Percentiles rank a stretch among this genome's conserved stretches.
Evolutionary conservation across 495 filamentous ascomycete genomes (phyloP).

Genomic region (Xylaria longipes): DNA sequence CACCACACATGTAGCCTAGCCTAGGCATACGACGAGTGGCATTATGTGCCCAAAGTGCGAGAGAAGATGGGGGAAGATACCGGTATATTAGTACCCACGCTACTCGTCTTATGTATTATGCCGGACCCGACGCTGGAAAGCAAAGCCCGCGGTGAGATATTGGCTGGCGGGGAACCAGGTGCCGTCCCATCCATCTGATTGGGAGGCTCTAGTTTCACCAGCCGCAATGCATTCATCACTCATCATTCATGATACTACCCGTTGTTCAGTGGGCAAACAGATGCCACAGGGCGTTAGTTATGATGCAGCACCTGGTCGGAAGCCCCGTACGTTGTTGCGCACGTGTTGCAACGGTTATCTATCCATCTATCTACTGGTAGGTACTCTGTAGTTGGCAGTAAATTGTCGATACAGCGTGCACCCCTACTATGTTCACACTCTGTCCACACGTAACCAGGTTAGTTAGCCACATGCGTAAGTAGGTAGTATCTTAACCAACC

Average conservation of each 20-base stretch:
- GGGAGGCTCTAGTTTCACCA: background rate
- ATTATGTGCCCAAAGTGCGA: background rate
- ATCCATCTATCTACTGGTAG: background rate
- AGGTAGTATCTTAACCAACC: slow-evolving; percentile 13
- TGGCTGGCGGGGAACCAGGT: background rate
- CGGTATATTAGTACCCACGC: background rate
- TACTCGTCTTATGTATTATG: slow-evolving; percentile 9
- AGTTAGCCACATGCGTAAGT: background rate
- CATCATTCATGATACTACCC: background rate
- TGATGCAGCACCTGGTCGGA: background rate
- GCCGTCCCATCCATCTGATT: background rate
- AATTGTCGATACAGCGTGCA: background rate
- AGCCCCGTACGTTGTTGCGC: background rate
- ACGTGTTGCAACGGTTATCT: slow-evolving; percentile 8
- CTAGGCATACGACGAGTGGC: background rate
- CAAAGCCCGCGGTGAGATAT: background rate
- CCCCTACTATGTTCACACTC: background rate
- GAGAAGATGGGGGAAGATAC: background rate
- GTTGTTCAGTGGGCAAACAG: background rate
- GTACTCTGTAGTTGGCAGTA: background rate
- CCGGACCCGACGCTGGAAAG: background rate
- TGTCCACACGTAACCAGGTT: background rate
- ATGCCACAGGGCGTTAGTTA: background rate
- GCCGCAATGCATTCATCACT: slow-evolving; percentile 8
- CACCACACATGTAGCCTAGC: no score